Evolutionary conservation across 495 filamentous ascomycete species (phyloP).

Genomic region (Bacidia rubella): DNA sequence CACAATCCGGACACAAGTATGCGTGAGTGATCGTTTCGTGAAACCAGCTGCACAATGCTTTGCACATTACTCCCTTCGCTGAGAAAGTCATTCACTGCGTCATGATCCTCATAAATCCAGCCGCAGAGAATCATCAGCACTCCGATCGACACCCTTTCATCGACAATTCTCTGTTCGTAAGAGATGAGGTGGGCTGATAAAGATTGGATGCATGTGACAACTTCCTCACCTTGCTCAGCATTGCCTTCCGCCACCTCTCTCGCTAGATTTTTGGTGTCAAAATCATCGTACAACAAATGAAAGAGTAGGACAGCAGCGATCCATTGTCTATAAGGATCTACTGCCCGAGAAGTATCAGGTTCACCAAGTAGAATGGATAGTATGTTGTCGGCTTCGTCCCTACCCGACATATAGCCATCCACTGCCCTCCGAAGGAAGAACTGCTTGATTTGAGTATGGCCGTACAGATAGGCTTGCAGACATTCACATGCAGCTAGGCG

Average conservation of each 20-base stretch:
- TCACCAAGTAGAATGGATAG: constrained; percentile 62
- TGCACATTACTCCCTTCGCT: constrained; percentile 90
- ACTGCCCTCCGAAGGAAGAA: constrained; percentile 86
- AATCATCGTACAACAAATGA: constrained; percentile 75
- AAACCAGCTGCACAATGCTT: constrained; percentile 62
- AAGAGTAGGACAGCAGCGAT: constrained; percentile 83
- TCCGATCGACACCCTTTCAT: constrained; percentile 69
- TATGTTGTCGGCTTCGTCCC: constrained; percentile 81
- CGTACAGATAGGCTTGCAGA: constrained; percentile 79
- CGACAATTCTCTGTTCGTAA: constrained; percentile 57
- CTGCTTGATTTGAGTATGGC: constrained; percentile 60
- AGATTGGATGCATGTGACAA: constrained; percentile 83
- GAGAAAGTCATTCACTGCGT: constrained; percentile 86
- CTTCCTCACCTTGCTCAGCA: constrained; percentile 82
- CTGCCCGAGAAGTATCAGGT: constrained; percentile 39
- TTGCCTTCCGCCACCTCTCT: constrained; percentile 81
- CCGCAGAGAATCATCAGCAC: constrained; percentile 88
- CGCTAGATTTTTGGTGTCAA: constrained; percentile 63
- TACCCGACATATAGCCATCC: constrained; percentile 64
- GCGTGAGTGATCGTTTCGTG: constrained; percentile 42
- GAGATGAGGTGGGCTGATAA: constrained; percentile 71
- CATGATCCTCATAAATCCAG: constrained; percentile 86
- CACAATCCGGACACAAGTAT: constrained; percentile 69
- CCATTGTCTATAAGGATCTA: constrained; percentile 85
- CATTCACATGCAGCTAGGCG: constrained; percentile 78